phyloP scores from a whole-genome alignment of 2,329 filamentous ascomycete genomes.

The Curvularia verruculosa region DNA sequence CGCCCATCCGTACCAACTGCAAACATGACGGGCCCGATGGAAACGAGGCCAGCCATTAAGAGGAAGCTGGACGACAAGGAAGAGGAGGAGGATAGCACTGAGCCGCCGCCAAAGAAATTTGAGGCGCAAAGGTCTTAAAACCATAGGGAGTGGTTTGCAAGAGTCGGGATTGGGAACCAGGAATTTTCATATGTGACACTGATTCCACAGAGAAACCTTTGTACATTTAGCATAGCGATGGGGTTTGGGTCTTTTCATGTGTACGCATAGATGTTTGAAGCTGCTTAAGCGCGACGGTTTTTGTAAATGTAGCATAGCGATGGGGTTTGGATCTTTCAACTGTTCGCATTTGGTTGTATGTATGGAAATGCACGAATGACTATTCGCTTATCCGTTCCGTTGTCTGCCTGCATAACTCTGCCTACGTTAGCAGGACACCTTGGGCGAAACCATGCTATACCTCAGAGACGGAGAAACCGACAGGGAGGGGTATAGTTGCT shows the following conservation, averaged over 20 bases:
- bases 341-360: no score
- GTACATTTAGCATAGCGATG: neutral
- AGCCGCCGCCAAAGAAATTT: constrained; percentile 10
- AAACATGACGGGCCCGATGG: constrained; percentile 13
- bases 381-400: no score
- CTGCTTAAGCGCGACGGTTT: no score
- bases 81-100: neutral
- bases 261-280: neutral
- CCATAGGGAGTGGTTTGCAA: neutral
- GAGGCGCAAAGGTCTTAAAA: neutral
- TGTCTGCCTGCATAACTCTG: no score
- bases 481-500: no score
- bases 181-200: neutral
- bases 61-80: constrained; percentile 26
- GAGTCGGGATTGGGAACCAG: neutral
- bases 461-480: no score
- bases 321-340: no score
- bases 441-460: no score
- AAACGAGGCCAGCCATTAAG: constrained; percentile 26
- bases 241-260: neutral
- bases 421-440: no score
- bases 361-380: no score
- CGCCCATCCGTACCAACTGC: constrained; percentile 6
- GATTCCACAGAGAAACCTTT: neutral
- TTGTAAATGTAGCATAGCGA: no score